Base-by-base conservation (phyloP, 1,284 basidiomycete genomes). In the Amylostereum areolatum region DNA sequence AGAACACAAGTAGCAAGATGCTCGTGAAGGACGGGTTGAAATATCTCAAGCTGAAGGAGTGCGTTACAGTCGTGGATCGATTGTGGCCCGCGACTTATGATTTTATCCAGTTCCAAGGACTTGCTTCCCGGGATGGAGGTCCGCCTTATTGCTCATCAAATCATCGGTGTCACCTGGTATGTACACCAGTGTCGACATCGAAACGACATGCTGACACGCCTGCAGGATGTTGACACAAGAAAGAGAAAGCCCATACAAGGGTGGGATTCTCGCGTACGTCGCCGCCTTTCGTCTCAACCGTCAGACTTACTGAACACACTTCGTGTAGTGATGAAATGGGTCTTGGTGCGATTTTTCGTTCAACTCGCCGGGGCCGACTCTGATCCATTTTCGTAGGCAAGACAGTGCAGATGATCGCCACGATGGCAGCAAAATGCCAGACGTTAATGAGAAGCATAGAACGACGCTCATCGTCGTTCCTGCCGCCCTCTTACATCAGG, bases 261-360 rank as follows among this genome's bases (percentile, higher is more conserved):
- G 83, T 53, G 91, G 91, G 35, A 91, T 93, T 55, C 71, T 93
- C 18, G 91, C 90, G 69, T 80, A 52, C 53, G 77, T 70, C 43
- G 41, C 25, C 44, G 12, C 28, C 12, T n/a, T 27, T 28, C 18
- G 27, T 7, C 8, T 8, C 12, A 28, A n/a, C 25, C 28, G 11
- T 18, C 31, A 5, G 5, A 27, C 27, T 32, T 10, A 49, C 9
- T 46, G n/a, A 43, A 46, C 36, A 44, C 53, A 31, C 27, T 46
- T 41, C 35, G 47, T 11, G 44, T 48, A 82, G 80, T 11, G 93
- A 97, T 64, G 92, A 97, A 62, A 95, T 97, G 92, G 90, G 89
- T 66, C 76, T 91, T 42, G 87, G 87, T 77, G 59, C 45, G 57
- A 50, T 29, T 48, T 10, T 42, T 44, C 34, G 8, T 43, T 24